A percentile compares a stretch with the other conserved stretches of the same genome.
These are phyloP conservation scores for Wickerhamiella shivajii DNA, from an alignment of 805 yeast species.

Conservation along the genomic window DNA sequence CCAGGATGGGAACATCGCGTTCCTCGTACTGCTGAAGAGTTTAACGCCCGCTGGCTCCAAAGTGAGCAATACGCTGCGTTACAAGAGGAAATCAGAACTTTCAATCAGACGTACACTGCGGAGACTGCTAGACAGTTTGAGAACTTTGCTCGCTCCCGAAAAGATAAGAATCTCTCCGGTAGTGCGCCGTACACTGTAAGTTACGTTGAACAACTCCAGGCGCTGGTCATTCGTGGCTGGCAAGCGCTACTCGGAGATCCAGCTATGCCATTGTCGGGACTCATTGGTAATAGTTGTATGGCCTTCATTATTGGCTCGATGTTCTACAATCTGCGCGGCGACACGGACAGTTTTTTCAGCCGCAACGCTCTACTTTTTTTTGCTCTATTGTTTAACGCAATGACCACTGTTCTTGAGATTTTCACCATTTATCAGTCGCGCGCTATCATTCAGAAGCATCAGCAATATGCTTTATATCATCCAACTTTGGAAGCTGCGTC, in stretches of 20 bases:
- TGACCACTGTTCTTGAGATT: slow-evolving; percentile 44
- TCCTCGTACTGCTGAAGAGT: slow-evolving; percentile 49
- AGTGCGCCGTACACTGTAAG: slow-evolving; percentile 33
- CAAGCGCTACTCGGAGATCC: slow-evolving; percentile 44
- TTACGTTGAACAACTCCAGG: slow-evolving; percentile 34
- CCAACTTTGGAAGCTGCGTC: slow-evolving; percentile 64
- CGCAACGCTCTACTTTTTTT: slow-evolving; percentile 52
- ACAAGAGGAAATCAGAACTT: slow-evolving; percentile 31
- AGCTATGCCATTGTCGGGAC: slow-evolving; percentile 32
- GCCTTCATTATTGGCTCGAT: slow-evolving; percentile 51
- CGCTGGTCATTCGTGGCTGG: slow-evolving; percentile 37
- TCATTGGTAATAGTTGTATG: slow-evolving; percentile 37
- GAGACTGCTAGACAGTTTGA: slow-evolving; percentile 27
- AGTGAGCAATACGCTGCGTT: slow-evolving; percentile 33
- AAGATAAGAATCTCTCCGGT: slow-evolving; percentile 26
- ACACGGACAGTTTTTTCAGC: slow-evolving; percentile 44
- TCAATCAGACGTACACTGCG: slow-evolving; percentile 22
- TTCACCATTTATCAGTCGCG: slow-evolving; percentile 34
- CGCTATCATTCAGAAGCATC: slow-evolving; percentile 54
- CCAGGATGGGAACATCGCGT: slow-evolving; percentile 37
- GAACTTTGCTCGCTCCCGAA: slow-evolving; percentile 26
- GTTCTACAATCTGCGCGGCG: slow-evolving; percentile 36
- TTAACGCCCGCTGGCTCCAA: slow-evolving; percentile 41
- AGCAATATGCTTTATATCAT: slow-evolving; percentile 52
- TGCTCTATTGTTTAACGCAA: slow-evolving; percentile 44